phyloP scores from a whole-genome alignment of 345 rosid genomes.

The Lumnitzera racemosa region DNA sequence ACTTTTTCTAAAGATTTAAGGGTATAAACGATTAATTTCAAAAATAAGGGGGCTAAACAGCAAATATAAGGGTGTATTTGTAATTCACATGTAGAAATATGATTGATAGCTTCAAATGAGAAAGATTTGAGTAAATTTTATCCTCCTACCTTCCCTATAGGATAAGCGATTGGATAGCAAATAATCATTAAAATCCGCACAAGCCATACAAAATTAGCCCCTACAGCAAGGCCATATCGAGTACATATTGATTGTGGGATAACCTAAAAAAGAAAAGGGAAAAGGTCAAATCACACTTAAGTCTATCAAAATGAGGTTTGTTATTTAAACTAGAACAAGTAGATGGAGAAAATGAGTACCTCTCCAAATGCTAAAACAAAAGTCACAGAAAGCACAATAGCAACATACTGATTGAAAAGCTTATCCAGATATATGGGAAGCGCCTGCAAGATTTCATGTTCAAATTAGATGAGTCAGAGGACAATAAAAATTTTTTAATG shows the following conservation, averaged over 20 bases:
- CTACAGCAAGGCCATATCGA: constrained; percentile 90
- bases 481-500: neutral
- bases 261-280: constrained; percentile 37
- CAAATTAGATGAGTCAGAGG: constrained; percentile 1
- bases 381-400: constrained; percentile 83
- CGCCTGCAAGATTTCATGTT: constrained; percentile 45
- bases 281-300: neutral
- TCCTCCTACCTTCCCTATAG: constrained; percentile 73
- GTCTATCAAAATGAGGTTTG: neutral
- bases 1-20: too few species aligned
- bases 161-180: constrained; percentile 85
- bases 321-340: neutral
- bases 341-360: constrained; percentile 28
- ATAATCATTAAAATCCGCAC: constrained; percentile 73
- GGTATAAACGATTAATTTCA: too few species aligned
- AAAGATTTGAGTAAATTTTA: neutral
- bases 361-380: constrained; percentile 88
- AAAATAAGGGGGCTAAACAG: too few species aligned
- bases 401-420: constrained; percentile 85
- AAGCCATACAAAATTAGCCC: constrained; percentile 82
- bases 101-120: neutral
- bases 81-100: too few species aligned
- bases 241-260: constrained; percentile 96
- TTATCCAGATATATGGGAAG: constrained; percentile 91
- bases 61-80: too few species aligned